Evolutionary conservation across 73 alveolate genomes (phyloP).

Genomic region (Stentor coeruleus): DNA sequence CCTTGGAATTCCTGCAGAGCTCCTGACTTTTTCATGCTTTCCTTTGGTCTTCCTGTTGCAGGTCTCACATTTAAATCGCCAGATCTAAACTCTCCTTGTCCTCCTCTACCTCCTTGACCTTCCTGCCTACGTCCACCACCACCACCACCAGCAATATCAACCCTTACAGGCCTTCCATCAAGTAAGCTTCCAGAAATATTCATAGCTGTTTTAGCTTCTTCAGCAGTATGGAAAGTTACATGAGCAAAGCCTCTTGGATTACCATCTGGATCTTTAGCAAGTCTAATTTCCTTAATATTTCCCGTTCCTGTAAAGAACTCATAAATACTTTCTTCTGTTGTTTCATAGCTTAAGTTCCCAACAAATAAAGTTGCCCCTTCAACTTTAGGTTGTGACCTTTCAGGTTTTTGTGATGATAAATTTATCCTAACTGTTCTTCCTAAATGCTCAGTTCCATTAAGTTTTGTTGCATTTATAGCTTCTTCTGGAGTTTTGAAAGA

Average conservation of each 20-base stretch:
- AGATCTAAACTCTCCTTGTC: not conserved
- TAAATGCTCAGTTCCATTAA: not conserved
- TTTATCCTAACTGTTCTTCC: conserved; percentile 12
- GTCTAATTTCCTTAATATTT: conserved; percentile 58
- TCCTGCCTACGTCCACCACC: no score
- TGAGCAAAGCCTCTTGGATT: conserved; percentile 86
- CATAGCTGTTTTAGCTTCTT: conserved; percentile 68
- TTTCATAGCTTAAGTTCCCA: conserved; percentile 76
- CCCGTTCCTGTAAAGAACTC: conserved; percentile 76
- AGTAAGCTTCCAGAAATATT: conserved; percentile 58
- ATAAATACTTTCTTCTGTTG: conserved; percentile 58
- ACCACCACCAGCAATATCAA: conserved; percentile 62
- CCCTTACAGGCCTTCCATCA: conserved; percentile 74
- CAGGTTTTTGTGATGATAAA: not conserved
- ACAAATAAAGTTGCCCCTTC: conserved; percentile 64
- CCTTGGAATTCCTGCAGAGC: conserved; percentile 2
- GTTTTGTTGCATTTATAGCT: conserved; percentile 36
- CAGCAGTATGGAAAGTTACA: conserved; percentile 74
- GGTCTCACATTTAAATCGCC: not conserved
- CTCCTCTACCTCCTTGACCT: not conserved
- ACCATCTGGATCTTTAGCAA: conserved; percentile 83
- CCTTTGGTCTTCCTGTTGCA: conserved; percentile 3
- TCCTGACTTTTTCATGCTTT: not conserved
- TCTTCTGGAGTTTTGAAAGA: conserved; percentile 36
- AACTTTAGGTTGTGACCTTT: conserved; percentile 23